Evolutionary conservation across 164 flowering plant species (phyloP), one percentile per base, ranked within the genome.

Genomic region (Annona squamosa): DNA sequence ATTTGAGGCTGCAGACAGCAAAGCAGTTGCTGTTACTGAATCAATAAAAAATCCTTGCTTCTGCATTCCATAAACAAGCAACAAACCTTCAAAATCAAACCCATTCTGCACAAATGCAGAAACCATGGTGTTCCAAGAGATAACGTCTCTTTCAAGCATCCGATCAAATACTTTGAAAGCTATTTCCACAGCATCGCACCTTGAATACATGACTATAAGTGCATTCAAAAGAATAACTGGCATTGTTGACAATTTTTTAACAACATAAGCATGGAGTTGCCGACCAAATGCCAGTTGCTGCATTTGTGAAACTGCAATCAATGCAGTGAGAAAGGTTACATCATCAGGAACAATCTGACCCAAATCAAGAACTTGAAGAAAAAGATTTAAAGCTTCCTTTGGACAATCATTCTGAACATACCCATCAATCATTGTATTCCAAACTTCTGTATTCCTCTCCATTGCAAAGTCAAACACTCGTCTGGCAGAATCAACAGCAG

Each of bases 61-160:
- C 80, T 86, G 90, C 97, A 95, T 95, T 80, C 84, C 97, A 76
- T 77, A 78, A 1, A 89, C 89, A 63, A 94, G 89, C 92, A 88
- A 81, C 76, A 92, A 69, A 1, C 89, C 97, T 83, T 95, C 99
- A 74, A 85, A 85, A 72, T 93, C 86, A 69, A 85, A 62, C 37
- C 91, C 93, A 79, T 93, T 89, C 74, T 93, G 97, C 47, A 95
- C 97, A 69, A 87, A 83, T 59, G 92, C 85, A 76, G 88, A 79
- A 57, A 90, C 73, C 87, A 94, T 89, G 44, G 98, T 88, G 75
- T 94, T 94, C 97, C 98, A 94, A 2, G 98, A 87, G 46, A 94
- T 92, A 71, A 82, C 56, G 84, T 94, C 98, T 79, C 92, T 87
- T 77, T 87, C 88, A 0, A 13, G 17, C 98, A 94, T 95, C 48